These are phyloP conservation scores for Phylloboletellus chloephorus DNA, from an alignment of 1,284 basidiomycete species.

Conservation along the genomic window DNA sequence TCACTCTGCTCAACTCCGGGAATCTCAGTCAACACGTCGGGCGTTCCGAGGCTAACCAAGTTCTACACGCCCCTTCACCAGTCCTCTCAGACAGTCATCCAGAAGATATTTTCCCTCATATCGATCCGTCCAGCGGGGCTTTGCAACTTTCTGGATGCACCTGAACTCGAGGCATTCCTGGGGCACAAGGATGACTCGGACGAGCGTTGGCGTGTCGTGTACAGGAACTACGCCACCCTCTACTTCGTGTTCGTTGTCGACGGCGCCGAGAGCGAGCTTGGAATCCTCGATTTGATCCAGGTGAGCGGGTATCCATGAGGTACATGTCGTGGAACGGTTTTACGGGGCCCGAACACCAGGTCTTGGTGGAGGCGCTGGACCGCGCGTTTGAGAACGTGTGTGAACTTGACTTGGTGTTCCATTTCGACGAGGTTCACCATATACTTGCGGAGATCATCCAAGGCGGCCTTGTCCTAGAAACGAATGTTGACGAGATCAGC, in stretches of 20 bases:
- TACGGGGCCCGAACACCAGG: conserved; percentile 39
- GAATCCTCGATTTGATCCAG: conserved; percentile 95
- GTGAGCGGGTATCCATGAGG: conserved; percentile 40
- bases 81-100: conserved; percentile 66
- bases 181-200: conserved; percentile 49
- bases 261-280: conserved; percentile 91
- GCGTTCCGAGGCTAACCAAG: conserved; percentile 89
- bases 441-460: conserved; percentile 94
- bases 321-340: conserved; percentile 1
- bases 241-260: conserved; percentile 98
- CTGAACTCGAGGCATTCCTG: conserved; percentile 77
- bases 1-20: conserved; percentile 29
- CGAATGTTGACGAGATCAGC: conserved; percentile 90
- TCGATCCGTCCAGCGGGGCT: conserved; percentile 69
- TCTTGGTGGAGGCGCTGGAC: conserved; percentile 96
- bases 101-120: conserved; percentile 82
- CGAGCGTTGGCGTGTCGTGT: conserved; percentile 72
- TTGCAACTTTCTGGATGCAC: conserved; percentile 93
- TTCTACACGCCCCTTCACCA: conserved; percentile 89
- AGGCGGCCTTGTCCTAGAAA: conserved; percentile 97
- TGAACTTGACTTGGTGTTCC: conserved; percentile 97
- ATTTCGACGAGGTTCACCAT: conserved; percentile 97
- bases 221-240: conserved; percentile 88
- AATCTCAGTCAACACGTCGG: conserved; percentile 74
- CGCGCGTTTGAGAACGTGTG: conserved; percentile 97